A percentile compares a stretch with the other conserved stretches of the same genome.
Conservation (phyloP, 1,284 basidiomycete genomes). For the Microbotryum lychnidis-dioicae region DNA sequence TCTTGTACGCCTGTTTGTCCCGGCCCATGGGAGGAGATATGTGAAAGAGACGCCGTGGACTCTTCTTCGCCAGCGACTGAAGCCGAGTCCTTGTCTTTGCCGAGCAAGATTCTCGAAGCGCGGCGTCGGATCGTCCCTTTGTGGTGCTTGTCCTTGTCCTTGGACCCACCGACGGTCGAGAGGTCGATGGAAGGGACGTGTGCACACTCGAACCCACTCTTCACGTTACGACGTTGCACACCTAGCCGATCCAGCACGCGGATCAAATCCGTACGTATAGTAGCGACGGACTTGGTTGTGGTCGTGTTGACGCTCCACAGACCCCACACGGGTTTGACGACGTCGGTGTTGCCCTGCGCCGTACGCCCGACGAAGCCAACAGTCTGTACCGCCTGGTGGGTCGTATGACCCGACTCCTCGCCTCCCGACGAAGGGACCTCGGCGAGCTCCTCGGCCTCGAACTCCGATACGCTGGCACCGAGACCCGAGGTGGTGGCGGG, state of each 20-base stretch:
- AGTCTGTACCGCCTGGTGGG: conserved; percentile 15
- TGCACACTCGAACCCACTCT: conserved; percentile 89
- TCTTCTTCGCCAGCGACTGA: conserved; percentile 40
- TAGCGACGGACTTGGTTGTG: conserved; percentile 72
- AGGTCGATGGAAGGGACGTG: conserved; percentile 89
- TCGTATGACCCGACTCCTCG: conserved; percentile 21
- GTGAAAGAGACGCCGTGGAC: conserved; percentile 62
- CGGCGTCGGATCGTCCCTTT: conserved; percentile 55
- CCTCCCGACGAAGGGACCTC: conserved; percentile 43
- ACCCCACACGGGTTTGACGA: conserved; percentile 34
- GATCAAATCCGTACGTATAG: conserved; percentile 74
- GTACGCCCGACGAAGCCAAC: conserved; percentile 16
- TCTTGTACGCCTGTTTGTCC: conserved; percentile 26
- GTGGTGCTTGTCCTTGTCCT: neutral
- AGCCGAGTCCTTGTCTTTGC: conserved; percentile 42
- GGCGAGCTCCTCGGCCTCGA: conserved; percentile 36
- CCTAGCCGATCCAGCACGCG: conserved; percentile 87
- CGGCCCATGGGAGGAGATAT: conserved; percentile 28
- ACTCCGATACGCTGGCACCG: conserved; percentile 17
- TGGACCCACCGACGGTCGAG: conserved; percentile 51
- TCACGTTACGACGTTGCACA: conserved; percentile 83
- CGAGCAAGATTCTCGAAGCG: conserved; percentile 63
- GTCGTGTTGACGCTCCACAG: conserved; percentile 73
- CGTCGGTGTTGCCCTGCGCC: conserved; percentile 3
- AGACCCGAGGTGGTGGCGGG: no score